Percentiles rank a stretch among this genome's conserved stretches.
Conservation (phyloP, 345 rosid genomes). For the Erucastrum elatum region DNA sequence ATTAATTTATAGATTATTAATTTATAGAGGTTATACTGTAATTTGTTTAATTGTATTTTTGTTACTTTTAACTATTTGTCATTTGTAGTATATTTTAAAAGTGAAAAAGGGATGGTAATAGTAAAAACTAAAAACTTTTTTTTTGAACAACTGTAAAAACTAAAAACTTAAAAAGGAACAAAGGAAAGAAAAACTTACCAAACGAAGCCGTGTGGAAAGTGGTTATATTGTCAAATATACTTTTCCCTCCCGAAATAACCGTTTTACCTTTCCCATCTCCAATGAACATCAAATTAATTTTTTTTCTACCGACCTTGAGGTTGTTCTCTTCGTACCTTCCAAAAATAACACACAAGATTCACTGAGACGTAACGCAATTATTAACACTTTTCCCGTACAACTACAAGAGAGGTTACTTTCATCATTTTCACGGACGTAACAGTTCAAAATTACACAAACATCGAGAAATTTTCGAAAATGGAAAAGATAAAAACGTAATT, state of each 20-base stretch:
- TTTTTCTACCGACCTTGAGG: conserved; percentile 89
- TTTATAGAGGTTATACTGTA: no score
- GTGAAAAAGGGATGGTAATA: not conserved
- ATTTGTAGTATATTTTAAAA: no score
- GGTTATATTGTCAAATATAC: conserved; percentile 58
- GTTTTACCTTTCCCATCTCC: conserved; percentile 93
- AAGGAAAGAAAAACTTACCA: conserved; percentile 46
- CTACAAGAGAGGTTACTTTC: not conserved
- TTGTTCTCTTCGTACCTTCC: conserved; percentile 80
- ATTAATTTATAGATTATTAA: no score
- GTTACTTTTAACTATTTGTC: conserved; percentile 7
- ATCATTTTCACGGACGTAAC: conserved; percentile 9
- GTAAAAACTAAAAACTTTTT: not conserved
- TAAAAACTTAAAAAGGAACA: not conserved
- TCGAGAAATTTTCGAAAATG: not conserved
- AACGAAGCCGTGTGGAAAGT: conserved; percentile 96
- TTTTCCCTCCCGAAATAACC: conserved; percentile 66
- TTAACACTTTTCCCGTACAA: conserved; percentile 7
- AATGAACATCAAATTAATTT: conserved; percentile 79
- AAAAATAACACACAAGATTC: conserved; percentile 3
- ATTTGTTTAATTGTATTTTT: no score
- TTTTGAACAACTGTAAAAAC: no score
- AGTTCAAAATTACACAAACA: conserved; percentile 12
- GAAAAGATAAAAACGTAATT: not conserved
- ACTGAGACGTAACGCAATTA: conserved; percentile 20